Evolutionary conservation across 2,329 filamentous ascomycete genomes (phyloP).

Genomic region (Penicillium sp.): DNA sequence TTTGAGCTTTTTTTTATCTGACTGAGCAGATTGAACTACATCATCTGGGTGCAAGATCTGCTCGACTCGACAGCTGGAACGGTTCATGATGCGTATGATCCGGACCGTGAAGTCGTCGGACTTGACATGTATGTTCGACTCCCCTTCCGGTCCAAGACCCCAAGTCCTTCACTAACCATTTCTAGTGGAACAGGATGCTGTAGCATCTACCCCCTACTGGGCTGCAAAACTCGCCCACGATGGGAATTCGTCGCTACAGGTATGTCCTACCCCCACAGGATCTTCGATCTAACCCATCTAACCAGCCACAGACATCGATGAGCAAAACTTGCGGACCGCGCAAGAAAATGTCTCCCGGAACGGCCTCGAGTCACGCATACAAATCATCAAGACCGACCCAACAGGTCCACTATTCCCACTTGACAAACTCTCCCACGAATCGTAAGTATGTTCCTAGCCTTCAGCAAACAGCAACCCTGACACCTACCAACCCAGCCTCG

Average conservation of each 20-base stretch:
- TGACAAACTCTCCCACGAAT: slow-evolving; percentile 38
- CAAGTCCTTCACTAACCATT: slow-evolving; percentile 11
- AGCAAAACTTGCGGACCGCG: slow-evolving; percentile 67
- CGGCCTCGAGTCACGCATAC: slow-evolving; percentile 63
- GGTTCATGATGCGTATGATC: slow-evolving; percentile 54
- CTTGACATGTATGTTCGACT: slow-evolving; percentile 65
- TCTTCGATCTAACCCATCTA: neutral
- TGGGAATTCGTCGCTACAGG: slow-evolving; percentile 75
- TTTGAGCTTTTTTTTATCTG: slow-evolving; percentile 4
- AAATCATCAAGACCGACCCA: slow-evolving; percentile 57
- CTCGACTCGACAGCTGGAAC: slow-evolving; percentile 66
- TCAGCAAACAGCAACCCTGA: neutral
- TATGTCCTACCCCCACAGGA: slow-evolving; percentile 27
- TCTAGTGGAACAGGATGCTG: slow-evolving; percentile 79
- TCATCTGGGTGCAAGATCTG: slow-evolving; percentile 82
- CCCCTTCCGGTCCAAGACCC: neutral
- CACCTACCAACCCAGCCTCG: slow-evolving; percentile 50
- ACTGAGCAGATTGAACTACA: slow-evolving; percentile 72
- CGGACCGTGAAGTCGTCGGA: slow-evolving; percentile 62
- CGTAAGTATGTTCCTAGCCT: slow-evolving; percentile 10
- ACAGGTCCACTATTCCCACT: slow-evolving; percentile 65
- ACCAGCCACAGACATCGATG: slow-evolving; percentile 67
- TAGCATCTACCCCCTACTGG: slow-evolving; percentile 86
- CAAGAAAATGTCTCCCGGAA: slow-evolving; percentile 69
- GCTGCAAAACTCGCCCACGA: slow-evolving; percentile 63